Conservation (phyloP, 345 rosid species). For the Euclidium syriacum region DNA sequence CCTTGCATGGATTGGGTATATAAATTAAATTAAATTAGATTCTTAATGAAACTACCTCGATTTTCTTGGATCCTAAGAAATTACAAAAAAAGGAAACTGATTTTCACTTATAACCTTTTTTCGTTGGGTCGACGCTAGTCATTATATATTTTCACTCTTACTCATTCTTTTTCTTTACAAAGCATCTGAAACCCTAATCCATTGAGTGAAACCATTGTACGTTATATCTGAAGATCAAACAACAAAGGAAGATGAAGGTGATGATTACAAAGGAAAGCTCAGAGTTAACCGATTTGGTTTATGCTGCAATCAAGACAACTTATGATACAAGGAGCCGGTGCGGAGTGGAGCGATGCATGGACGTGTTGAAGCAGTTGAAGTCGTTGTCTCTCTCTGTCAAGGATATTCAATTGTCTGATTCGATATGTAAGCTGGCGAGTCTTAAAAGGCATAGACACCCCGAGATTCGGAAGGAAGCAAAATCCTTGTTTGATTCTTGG, state of each 20-base stretch:
- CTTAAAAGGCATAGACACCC: slow-evolving; percentile 11
- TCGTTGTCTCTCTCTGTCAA: neutral
- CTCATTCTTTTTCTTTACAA: too few relatives aligned
- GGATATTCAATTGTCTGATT: neutral
- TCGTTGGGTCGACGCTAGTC: too few relatives aligned
- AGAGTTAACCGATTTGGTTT: neutral
- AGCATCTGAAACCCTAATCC: too few relatives aligned
- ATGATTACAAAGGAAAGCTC: neutral
- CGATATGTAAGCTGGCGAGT: neutral
- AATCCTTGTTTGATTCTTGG: slow-evolving; percentile 16
- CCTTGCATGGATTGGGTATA: too few relatives aligned
- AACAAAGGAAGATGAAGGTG: neutral
- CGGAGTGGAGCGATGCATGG: slow-evolving; percentile 5
- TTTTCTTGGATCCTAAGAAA: too few relatives aligned
- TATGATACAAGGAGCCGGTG: neutral
- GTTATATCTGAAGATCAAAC: neutral
- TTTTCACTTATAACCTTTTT: too few relatives aligned
- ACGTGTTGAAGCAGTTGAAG: neutral
- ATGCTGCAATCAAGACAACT: neutral
- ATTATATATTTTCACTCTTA: too few relatives aligned
- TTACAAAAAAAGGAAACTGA: too few relatives aligned
- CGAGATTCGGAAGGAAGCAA: neutral
- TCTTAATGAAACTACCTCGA: too few relatives aligned
- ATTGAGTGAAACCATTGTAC: too few relatives aligned
- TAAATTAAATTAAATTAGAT: too few relatives aligned